These are phyloP conservation scores for Linderniella brevidens DNA, from an alignment of 257 asterid species.

Conservation along the genomic window DNA sequence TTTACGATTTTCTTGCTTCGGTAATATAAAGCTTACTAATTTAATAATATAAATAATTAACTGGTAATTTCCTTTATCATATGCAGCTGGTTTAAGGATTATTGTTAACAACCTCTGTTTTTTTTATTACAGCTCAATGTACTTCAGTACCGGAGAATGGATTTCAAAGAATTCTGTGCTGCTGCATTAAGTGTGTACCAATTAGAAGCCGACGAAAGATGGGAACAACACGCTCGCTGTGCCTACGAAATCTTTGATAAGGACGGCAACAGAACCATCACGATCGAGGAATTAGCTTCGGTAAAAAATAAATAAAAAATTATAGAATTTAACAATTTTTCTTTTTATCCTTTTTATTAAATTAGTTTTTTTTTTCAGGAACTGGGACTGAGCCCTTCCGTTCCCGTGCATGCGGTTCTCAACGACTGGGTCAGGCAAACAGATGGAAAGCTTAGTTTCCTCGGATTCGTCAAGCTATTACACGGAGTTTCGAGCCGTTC, in stretches of 20 bases:
- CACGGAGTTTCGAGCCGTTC: conserved; percentile 45
- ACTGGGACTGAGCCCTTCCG: conserved; percentile 54
- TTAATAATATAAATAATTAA: no score
- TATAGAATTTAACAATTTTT: neutral
- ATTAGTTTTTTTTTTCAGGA: conserved; percentile 21
- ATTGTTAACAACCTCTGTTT: neutral
- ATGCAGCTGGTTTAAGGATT: neutral
- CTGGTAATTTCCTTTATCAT: conserved; percentile 1
- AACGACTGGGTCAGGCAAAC: conserved; percentile 57
- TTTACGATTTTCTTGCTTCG: conserved; percentile 46
- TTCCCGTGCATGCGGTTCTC: conserved; percentile 57
- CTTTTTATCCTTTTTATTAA: neutral
- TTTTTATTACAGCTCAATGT: conserved; percentile 32
- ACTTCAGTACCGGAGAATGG: conserved; percentile 61
- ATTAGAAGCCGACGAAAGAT: conserved; percentile 46
- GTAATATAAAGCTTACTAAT: no score
- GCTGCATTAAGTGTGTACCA: conserved; percentile 51
- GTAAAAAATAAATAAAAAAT: conserved; percentile 14
- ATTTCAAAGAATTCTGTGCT: conserved; percentile 60
- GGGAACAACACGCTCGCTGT: conserved; percentile 68
- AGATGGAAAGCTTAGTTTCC: conserved; percentile 62
- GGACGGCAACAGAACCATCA: conserved; percentile 51
- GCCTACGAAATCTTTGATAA: conserved; percentile 62
- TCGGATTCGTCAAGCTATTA: conserved; percentile 48
- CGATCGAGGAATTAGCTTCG: conserved; percentile 60